These are phyloP conservation scores for Crucibulum laeve DNA, from an alignment of 768 basidiomycete genomes.

Conservation along the genomic window DNA sequence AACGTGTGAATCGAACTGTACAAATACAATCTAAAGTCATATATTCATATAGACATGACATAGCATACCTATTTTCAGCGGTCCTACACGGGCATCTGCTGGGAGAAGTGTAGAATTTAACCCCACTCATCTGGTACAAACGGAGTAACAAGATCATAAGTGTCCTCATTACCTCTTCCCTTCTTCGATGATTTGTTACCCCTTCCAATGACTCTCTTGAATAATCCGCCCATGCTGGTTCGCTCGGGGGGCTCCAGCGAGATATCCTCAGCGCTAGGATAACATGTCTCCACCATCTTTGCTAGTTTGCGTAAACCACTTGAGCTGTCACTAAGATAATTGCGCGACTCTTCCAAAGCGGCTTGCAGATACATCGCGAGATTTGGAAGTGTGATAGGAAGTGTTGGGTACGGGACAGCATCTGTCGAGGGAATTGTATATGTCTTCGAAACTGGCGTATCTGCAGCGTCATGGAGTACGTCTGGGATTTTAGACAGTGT, in stretches of 20 bases:
- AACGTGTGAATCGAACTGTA: no score
- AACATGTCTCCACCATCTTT: conserved; percentile 64
- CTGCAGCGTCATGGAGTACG: conserved; percentile 59
- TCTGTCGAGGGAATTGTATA: conserved; percentile 66
- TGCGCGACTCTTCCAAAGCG: conserved; percentile 65
- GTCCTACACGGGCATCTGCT: not conserved
- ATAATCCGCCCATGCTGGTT: conserved; percentile 44
- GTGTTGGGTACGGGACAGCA: conserved; percentile 57
- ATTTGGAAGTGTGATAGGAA: conserved; percentile 74
- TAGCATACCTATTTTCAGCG: no score
- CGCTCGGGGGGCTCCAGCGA: conserved; percentile 27
- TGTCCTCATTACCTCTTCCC: conserved; percentile 64
- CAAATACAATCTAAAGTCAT: no score
- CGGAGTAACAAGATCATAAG: conserved; percentile 78
- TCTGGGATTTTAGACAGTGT: conserved; percentile 53
- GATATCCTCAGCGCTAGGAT: conserved; percentile 38
- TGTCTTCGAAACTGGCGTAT: conserved; percentile 60
- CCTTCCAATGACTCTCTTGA: conserved; percentile 60
- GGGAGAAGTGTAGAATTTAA: conserved; percentile 17
- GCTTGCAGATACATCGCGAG: conserved; percentile 73
- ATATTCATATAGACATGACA: no score
- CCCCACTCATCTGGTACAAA: conserved; percentile 78
- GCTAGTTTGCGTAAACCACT: conserved; percentile 63
- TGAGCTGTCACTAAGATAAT: conserved; percentile 53
- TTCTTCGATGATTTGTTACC: conserved; percentile 37